Percentiles rank a stretch among this genome's conserved stretches.
Conservation (phyloP, 2,329 filamentous ascomycete species). For the Cladophialophora yegresii region DNA sequence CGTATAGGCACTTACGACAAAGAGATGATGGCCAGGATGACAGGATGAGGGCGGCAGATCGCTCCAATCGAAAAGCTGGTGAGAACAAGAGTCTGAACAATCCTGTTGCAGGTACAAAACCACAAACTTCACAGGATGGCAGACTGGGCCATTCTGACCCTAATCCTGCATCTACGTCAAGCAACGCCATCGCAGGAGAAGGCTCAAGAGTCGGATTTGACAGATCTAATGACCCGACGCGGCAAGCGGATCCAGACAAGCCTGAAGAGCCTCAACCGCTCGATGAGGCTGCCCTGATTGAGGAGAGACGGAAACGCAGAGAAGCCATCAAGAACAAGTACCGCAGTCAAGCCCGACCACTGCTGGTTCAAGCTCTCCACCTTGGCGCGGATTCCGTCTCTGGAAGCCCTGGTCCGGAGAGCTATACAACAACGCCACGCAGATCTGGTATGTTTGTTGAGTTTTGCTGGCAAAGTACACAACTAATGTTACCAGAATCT, state of each 20-base stretch:
- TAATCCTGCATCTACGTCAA: slow-evolving; percentile 5
- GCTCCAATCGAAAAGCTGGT: slow-evolving; percentile 53
- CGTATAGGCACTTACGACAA: slow-evolving; percentile 41
- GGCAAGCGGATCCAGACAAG: slow-evolving; percentile 37
- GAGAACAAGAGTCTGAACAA: slow-evolving; percentile 4
- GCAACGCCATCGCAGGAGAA: not conserved
- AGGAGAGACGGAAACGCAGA: slow-evolving; percentile 78
- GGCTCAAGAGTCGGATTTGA: slow-evolving; percentile 8
- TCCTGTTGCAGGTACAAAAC: not conserved
- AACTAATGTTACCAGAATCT: slow-evolving; percentile 40
- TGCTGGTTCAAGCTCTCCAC: slow-evolving; percentile 73
- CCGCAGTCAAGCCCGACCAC: slow-evolving; percentile 67
- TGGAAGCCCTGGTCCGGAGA: slow-evolving; percentile 54
- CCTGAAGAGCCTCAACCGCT: slow-evolving; percentile 59
- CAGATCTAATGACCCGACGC: slow-evolving; percentile 19
- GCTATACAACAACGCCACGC: slow-evolving; percentile 27
- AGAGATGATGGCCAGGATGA: slow-evolving; percentile 33
- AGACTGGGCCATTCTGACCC: not conserved
- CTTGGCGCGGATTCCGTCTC: slow-evolving; percentile 60
- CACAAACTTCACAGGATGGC: not conserved
- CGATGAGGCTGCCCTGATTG: slow-evolving; percentile 80
- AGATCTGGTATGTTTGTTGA: slow-evolving; percentile 44
- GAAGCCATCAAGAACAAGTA: slow-evolving; percentile 85
- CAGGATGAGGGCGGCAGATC: slow-evolving; percentile 49
- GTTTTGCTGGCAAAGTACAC: slow-evolving; percentile 47